phyloP scores from a whole-genome alignment of 352 stramenopile species.

The Phytophthora aleatoria region DNA sequence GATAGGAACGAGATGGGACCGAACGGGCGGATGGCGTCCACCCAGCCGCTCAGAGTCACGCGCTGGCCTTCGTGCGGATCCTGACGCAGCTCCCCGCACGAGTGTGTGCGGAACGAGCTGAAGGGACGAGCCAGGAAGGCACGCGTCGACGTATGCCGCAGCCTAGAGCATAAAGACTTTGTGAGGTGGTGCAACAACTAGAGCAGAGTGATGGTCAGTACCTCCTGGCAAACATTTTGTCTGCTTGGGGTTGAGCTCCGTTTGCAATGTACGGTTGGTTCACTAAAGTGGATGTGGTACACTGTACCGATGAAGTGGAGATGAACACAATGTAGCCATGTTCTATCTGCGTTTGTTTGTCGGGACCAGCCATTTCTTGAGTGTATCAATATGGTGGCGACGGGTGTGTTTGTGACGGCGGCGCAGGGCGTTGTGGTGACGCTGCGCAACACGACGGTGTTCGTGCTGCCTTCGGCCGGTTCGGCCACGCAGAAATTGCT shows the following conservation, averaged over 20 bases:
- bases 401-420: slow-evolving; percentile 53
- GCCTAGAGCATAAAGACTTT: slow-evolving; percentile 12
- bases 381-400: slow-evolving; percentile 46
- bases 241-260: slow-evolving; percentile 18
- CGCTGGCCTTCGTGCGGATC: slow-evolving; percentile 53
- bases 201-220: slow-evolving; percentile 13
- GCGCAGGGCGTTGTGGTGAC: slow-evolving; percentile 46
- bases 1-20: slow-evolving; percentile 84
- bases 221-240: slow-evolving; percentile 39
- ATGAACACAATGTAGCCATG: slow-evolving; percentile 26
- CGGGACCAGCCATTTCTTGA: slow-evolving; percentile 24
- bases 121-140: slow-evolving; percentile 23
- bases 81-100: slow-evolving; percentile 71
- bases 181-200: not conserved
- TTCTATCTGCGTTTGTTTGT: not conserved
- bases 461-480: slow-evolving; percentile 42
- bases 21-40: slow-evolving; percentile 77
- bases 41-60: slow-evolving; percentile 81
- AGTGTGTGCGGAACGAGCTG: slow-evolving; percentile 73
- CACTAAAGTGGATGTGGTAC: not conserved
- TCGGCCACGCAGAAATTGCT: slow-evolving; percentile 28
- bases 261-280: slow-evolving; percentile 16
- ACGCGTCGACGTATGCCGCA: slow-evolving; percentile 17
- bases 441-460: slow-evolving; percentile 64
- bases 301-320: not conserved